Conservation (phyloP, 805 yeast genomes). For the Tetrapisispora nanseiensis region DNA sequence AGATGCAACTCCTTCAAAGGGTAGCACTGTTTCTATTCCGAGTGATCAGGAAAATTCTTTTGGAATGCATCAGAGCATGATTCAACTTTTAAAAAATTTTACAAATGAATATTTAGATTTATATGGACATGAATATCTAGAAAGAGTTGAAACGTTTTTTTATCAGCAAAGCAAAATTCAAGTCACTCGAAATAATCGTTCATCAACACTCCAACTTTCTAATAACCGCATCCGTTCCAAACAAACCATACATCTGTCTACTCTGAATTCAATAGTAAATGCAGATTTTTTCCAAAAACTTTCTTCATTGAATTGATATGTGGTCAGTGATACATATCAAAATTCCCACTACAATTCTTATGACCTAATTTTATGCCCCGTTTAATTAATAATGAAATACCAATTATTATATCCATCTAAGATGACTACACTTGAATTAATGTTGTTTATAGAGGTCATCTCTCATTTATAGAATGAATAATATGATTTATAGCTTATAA, state of each 20-base stretch:
- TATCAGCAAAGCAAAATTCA: background rate
- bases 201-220: background rate
- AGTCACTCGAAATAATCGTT: background rate
- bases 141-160: constrained; percentile 10
- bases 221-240: background rate
- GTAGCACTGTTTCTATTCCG: background rate
- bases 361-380: too few relatives aligned
- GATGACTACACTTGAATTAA: too few relatives aligned
- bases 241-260: background rate
- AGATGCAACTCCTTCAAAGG: constrained; percentile 14
- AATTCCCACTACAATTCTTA: too few relatives aligned
- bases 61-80: background rate
- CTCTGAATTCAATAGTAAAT: background rate
- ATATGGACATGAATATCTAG: constrained; percentile 18
- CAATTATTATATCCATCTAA: too few relatives aligned
- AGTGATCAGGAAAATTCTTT: background rate
- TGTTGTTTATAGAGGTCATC: too few relatives aligned
- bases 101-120: constrained; percentile 15
- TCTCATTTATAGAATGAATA: too few relatives aligned
- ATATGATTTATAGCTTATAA: too few relatives aligned
- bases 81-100: constrained; percentile 8
- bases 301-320: background rate
- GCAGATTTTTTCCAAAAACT: background rate
- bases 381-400: background rate
- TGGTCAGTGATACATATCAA: background rate